These are phyloP conservation scores for Testicularia cyperi DNA, from an alignment of 1,284 basidiomycete species.

Conservation along the genomic window DNA sequence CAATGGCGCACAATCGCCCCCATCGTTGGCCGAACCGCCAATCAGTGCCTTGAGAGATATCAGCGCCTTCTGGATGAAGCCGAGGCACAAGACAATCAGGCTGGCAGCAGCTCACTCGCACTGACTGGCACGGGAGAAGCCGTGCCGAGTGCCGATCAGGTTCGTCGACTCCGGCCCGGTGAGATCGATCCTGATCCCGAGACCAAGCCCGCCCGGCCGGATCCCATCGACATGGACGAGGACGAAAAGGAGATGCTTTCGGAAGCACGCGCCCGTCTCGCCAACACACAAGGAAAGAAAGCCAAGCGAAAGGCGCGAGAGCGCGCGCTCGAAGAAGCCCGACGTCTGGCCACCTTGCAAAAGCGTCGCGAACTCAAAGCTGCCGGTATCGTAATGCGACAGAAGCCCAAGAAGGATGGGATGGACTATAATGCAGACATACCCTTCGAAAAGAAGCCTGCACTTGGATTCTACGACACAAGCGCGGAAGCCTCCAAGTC, in stretches of 20 bases:
- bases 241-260: slow-evolving; percentile 99
- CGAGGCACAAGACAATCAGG: slow-evolving; percentile 61
- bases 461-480: slow-evolving; percentile 95
- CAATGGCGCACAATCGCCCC: slow-evolving; percentile 99
- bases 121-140: slow-evolving; percentile 75
- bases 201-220: slow-evolving; percentile 93
- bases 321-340: slow-evolving; percentile 78
- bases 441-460: slow-evolving; percentile 95
- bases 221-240: slow-evolving; percentile 99
- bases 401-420: slow-evolving; percentile 85
- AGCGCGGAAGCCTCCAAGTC: slow-evolving; percentile 88
- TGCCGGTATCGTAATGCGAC: slow-evolving; percentile 79
- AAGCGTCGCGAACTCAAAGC: slow-evolving; percentile 98
- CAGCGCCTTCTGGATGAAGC: slow-evolving; percentile 97
- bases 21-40: slow-evolving; percentile 97
- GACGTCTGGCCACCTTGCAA: slow-evolving; percentile 88
- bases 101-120: slow-evolving; percentile 62
- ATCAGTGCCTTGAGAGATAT: slow-evolving; percentile 96
- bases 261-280: slow-evolving; percentile 93
- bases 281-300: slow-evolving; percentile 99
- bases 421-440: slow-evolving; percentile 99
- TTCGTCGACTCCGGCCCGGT: slow-evolving; percentile 83
- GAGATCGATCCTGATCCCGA: slow-evolving; percentile 99
- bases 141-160: slow-evolving; percentile 87
- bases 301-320: slow-evolving; percentile 98